Base-by-base conservation (phyloP, 768 basidiomycete genomes). In the Cantharellus cinnabarinus region DNA sequence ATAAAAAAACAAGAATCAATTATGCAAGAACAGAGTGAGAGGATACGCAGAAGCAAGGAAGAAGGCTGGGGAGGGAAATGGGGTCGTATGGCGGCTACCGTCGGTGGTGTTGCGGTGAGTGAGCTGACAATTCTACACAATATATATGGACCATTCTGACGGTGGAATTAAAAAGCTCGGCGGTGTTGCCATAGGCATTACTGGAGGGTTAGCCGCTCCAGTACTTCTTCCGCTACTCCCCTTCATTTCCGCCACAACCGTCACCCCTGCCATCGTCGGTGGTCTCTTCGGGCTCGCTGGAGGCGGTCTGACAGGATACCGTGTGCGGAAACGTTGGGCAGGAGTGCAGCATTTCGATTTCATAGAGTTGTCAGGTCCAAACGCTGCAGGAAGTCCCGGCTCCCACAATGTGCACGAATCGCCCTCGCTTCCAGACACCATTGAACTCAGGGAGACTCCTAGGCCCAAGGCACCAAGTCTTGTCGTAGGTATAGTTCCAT, bases 331-430 rank as follows among this genome's bases (percentile, higher is more conserved):
- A 39, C 59, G 71, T 50, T 71, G 71, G 71, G 70, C 63, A 53
- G 71, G 71, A 15, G 71, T 73, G 2, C 68, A 68, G 37, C 68
- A 70, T 54, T 73, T 73, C 62, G 67, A 70, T 50, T 73, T 73
- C 60, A 64, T 71, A 51, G 68, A 73, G 59, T 63, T 73, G 42
- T 67, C 68, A 4, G 64, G 64, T 15, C 70, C 69, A 40, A 57
- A 64, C 60, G 14, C 67, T 59, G 61, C 59, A 59, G 58, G 61
- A 57, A 51, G 59, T 52, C 20, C 41, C 35, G 3, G 55, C 20
- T 5, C 41, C 57, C 48, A 29, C 53, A 20, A 10, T 52, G 10
- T 35, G 42, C 4, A 37, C 20, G 20, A 29, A 29, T 29, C 20
- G 1, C 20, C 20, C 20, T 29, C 20, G 20, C 20, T 29, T 29